Evolutionary conservation across 148 eudicot species (phyloP), one percentile per base, ranked within the genome.

Genomic region (Pharnaceum exiguum): DNA sequence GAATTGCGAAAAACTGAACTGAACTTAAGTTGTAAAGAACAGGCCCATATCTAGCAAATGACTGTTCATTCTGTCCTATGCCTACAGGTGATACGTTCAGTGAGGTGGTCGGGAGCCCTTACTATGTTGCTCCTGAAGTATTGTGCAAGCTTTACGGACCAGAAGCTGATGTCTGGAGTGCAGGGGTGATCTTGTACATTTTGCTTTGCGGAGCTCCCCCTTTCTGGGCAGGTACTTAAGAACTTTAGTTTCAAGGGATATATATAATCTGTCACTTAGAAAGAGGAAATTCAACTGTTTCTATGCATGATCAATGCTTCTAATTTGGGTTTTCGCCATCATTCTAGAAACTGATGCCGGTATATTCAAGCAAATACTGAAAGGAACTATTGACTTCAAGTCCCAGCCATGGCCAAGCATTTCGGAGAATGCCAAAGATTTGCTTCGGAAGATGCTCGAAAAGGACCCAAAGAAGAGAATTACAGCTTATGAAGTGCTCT

Each of bases 121-220:
- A 71, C 71, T 86, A 86, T 53, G 83, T 86, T 45, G 94, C 94
- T 12, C 94, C 94, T 49, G 94, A 86, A 66, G 89, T 86, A 21
- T 46, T 86, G 65, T 73, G 57, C 50, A 82, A 86, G 65, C 73
- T 63, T 28, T 86, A 86, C 37, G 94, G 94, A 30, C 89, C 82
- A 51, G 94, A 82, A 76, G 75, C 77, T 36, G 94, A 86, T 71
- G 88, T 86, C 27, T 86, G 94, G 94, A 86, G 94, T 71, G 94
- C 88, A 35, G 94, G 94, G 47, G 94, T 86, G 33, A 86, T 86
- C 8, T 57, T 86, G 17, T 86, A 86, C 76, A 86, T 86, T 55
- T 69, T 86, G 67, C 74, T 85, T 22, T 38, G 79, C 42, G 93
- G 93, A 11, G 82, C 77, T 60, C 93, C 93, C 4, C 94, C 94